Evolutionary conservation across 148 eudicot genomes (phyloP).

Genomic region (Silene conica): DNA sequence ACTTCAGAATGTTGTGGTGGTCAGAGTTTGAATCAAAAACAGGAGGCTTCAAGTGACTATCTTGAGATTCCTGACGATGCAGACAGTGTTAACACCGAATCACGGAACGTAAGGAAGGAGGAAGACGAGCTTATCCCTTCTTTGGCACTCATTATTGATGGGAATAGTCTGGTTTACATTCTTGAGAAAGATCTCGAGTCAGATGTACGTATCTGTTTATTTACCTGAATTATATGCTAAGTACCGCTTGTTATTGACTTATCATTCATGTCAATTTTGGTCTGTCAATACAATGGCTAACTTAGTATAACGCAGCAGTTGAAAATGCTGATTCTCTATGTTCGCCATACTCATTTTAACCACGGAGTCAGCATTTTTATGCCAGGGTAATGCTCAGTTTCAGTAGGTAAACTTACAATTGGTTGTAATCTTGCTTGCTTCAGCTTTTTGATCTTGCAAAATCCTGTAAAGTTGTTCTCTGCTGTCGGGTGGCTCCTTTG

Average conservation of each 20-base stretch:
- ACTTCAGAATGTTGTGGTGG: conserved; percentile 38
- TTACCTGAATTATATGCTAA: neutral
- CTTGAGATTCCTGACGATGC: conserved; percentile 44
- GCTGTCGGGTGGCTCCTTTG: conserved; percentile 98
- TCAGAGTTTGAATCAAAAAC: conserved; percentile 32
- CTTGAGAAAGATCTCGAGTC: conserved; percentile 87
- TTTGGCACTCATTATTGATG: conserved; percentile 87
- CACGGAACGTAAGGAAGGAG: conserved; percentile 27
- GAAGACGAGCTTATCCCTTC: conserved; percentile 37
- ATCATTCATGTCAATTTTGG: too few species aligned
- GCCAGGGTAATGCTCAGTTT: neutral
- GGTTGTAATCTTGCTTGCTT: conserved; percentile 17
- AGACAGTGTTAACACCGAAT: conserved; percentile 23
- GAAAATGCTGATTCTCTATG: too few species aligned
- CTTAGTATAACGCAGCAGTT: too few species aligned
- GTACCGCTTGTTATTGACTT: neutral
- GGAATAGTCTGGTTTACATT: conserved; percentile 88
- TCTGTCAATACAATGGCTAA: too few species aligned
- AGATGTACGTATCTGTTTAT: conserved; percentile 46
- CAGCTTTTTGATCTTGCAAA: conserved; percentile 94
- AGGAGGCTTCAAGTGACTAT: conserved; percentile 37
- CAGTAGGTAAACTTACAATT: neutral
- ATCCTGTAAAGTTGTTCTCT: conserved; percentile 75
- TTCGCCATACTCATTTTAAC: neutral
- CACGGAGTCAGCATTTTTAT: neutral